A percentile compares a stretch with the other conserved stretches of the same genome.
Evolutionary conservation across 306 rosid species (phyloP).

Genomic region (Malus asiatica): DNA sequence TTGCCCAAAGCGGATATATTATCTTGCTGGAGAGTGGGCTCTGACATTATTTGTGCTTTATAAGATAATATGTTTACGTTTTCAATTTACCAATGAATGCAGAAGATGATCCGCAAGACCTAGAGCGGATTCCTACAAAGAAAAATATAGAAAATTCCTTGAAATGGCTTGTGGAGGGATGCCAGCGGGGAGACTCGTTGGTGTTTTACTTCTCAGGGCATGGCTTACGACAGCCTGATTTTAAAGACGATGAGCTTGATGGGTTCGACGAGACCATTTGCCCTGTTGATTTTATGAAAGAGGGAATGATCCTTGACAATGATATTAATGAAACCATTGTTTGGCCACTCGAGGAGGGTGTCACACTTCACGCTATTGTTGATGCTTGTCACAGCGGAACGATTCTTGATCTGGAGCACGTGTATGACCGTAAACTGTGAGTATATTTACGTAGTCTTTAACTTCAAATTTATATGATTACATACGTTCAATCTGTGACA

Average conservation of each 20-base stretch:
- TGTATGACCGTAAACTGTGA: slow-evolving; percentile 36
- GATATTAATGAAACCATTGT: slow-evolving; percentile 58
- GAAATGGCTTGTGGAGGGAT: slow-evolving; percentile 74
- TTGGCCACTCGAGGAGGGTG: slow-evolving; percentile 58
- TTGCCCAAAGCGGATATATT: no score
- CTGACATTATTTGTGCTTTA: no score
- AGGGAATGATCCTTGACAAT: slow-evolving; percentile 60
- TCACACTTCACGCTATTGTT: slow-evolving; percentile 67
- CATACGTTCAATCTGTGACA: no score
- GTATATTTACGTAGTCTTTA: neutral
- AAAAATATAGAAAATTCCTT: slow-evolving; percentile 48
- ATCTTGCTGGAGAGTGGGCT: no score
- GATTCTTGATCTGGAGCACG: slow-evolving; percentile 53
- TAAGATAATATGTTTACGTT: no score
- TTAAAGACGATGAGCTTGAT: slow-evolving; percentile 52
- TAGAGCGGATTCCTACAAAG: slow-evolving; percentile 45
- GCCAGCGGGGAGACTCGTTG: slow-evolving; percentile 49
- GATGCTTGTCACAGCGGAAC: slow-evolving; percentile 93
- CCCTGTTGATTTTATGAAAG: slow-evolving; percentile 52
- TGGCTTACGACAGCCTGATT: slow-evolving; percentile 61
- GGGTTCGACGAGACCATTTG: slow-evolving; percentile 68
- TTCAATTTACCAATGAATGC: neutral
- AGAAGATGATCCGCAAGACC: slow-evolving; percentile 31
- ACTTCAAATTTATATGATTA: no score
- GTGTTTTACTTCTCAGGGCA: slow-evolving; percentile 94